A percentile compares a stretch with the other conserved stretches of the same genome.
Conservation (phyloP, 768 basidiomycete genomes). For the Pluteus cervinus region DNA sequence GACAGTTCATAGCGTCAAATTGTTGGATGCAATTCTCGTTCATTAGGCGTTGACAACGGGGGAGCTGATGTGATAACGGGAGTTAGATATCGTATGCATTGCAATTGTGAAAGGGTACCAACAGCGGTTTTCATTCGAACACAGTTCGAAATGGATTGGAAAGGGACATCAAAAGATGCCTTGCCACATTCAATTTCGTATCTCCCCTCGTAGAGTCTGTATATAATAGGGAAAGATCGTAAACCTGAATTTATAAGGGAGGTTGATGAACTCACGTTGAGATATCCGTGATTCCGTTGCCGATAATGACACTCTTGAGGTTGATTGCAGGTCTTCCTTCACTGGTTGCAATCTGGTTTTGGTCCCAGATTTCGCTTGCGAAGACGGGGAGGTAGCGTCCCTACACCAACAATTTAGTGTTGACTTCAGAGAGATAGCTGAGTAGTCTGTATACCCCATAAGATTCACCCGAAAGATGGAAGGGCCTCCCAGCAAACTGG, state of each 20-base stretch:
- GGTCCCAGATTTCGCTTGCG: slow-evolving; percentile 70
- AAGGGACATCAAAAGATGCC: slow-evolving; percentile 49
- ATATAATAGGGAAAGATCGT: not conserved
- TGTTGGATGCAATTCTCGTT: slow-evolving; percentile 55
- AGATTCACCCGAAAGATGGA: slow-evolving; percentile 76
- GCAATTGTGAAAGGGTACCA: slow-evolving; percentile 10
- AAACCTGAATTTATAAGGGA: slow-evolving; percentile 17
- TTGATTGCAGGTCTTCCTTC: slow-evolving; percentile 58
- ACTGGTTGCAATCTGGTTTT: slow-evolving; percentile 48
- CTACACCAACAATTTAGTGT: slow-evolving; percentile 20
- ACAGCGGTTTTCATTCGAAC: slow-evolving; percentile 62
- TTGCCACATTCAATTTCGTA: slow-evolving; percentile 58
- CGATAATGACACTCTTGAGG: slow-evolving; percentile 64
- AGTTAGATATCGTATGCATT: not conserved
- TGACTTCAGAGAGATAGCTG: not conserved
- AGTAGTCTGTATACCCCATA: slow-evolving; percentile 45
- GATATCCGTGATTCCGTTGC: slow-evolving; percentile 48
- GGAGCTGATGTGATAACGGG: slow-evolving; percentile 36
- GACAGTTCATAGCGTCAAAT: slow-evolving; percentile 63
- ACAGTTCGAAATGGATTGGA: slow-evolving; percentile 44
- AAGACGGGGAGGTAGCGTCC: slow-evolving; percentile 71
- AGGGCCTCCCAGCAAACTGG: slow-evolving; percentile 58
- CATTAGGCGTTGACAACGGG: slow-evolving; percentile 58
- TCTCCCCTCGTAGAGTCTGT: slow-evolving; percentile 38
- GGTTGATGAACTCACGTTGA: slow-evolving; percentile 28